Conservation (phyloP, 495 filamentous ascomycete species). For the Achaetomiella virescens region DNA sequence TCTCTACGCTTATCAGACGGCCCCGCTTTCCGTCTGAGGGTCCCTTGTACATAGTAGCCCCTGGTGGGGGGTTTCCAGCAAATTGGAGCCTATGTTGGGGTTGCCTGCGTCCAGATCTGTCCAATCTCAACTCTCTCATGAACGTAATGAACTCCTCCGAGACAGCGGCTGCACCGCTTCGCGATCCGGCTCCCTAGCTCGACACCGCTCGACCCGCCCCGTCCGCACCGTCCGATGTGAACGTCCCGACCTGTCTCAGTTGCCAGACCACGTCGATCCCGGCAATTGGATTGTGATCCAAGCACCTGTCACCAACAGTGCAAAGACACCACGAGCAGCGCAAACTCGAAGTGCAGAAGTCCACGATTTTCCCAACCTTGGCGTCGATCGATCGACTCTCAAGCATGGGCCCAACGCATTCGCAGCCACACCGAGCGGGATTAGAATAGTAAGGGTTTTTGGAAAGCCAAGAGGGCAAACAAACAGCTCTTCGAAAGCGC, state of each 20-base stretch:
- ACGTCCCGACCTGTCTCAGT: background rate
- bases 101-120: no score
- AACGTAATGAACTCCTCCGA: constrained; percentile 1
- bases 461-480: background rate
- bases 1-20: background rate
- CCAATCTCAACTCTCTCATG: background rate
- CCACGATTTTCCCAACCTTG: no score
- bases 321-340: background rate
- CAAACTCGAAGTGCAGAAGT: background rate
- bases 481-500: background rate
- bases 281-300: background rate
- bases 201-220: background rate
- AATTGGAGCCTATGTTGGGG: no score
- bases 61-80: no score
- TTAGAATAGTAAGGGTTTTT: no score
- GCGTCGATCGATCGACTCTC: background rate
- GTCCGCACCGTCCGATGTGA: background rate
- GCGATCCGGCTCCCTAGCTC: background rate
- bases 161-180: constrained; percentile 1
- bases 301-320: no score
- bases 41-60: no score
- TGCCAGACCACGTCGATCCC: background rate
- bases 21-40: no score
- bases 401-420: constrained; percentile 17
- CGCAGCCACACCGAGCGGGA: constrained; percentile 8